phyloP scores from a whole-genome alignment of 208 protist species.

The Crithidia mellificae region DNA sequence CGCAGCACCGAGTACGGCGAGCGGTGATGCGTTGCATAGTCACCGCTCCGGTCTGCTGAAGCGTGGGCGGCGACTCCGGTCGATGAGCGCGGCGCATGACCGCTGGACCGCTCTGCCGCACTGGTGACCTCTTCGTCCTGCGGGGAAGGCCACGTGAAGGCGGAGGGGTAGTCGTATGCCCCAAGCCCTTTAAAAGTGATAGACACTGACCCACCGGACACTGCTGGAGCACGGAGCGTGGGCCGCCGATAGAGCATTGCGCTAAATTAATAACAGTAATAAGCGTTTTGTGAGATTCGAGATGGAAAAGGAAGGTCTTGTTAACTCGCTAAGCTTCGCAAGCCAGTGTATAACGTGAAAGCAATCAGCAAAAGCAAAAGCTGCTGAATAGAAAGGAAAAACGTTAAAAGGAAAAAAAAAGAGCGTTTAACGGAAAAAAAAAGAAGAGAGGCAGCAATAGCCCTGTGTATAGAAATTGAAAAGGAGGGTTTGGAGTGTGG shows the following conservation, averaged over 20 bases:
- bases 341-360: no score
- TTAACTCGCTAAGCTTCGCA: no score
- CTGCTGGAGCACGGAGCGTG: background rate
- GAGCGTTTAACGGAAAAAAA: no score
- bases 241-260: slow-evolving; percentile 12
- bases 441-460: no score
- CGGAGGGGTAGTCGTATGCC: slow-evolving; percentile 27
- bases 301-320: no score
- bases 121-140: slow-evolving; percentile 1
- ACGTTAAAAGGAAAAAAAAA: no score
- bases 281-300: no score
- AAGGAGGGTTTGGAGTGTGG: no score
- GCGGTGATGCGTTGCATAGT: slow-evolving; percentile 32
- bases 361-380: no score
- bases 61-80: background rate
- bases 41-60: background rate
- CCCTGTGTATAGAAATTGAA: no score
- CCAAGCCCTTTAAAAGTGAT: slow-evolving; percentile 32
- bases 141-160: slow-evolving; percentile 23
- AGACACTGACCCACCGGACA: slow-evolving; percentile 1
- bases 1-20: slow-evolving; percentile 72
- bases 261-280: no score
- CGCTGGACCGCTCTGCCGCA: background rate
- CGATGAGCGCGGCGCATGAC: background rate
- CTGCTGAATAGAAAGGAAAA: no score